Conservation (phyloP, 257 asterid genomes). For the Plantago ovata region DNA sequence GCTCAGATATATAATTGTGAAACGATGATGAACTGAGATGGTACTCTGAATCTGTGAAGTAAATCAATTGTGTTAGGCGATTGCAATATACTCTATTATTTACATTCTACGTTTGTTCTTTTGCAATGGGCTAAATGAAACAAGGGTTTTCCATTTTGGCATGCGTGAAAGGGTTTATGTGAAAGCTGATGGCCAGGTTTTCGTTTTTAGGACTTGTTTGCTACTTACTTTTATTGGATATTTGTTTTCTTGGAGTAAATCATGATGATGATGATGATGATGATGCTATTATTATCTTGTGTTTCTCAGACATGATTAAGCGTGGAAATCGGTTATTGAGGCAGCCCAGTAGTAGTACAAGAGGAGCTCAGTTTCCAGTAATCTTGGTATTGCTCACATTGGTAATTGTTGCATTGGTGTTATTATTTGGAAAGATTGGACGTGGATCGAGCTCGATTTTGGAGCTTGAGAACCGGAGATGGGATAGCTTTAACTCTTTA, state of each 20-base stretch:
- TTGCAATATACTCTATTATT: too few relatives aligned
- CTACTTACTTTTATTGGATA: not conserved
- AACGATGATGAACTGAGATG: not conserved
- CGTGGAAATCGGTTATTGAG: conserved; percentile 45
- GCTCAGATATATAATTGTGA: not conserved
- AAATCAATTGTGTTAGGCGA: too few relatives aligned
- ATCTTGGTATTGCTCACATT: conserved; percentile 38
- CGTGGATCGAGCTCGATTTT: conserved; percentile 28
- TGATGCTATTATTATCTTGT: not conserved
- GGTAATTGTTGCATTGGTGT: conserved; percentile 30
- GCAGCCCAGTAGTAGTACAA: conserved; percentile 35
- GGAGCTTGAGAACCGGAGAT: conserved; percentile 31
- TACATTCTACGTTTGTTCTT: too few relatives aligned
- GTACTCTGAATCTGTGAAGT: too few relatives aligned
- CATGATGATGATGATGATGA: not conserved
- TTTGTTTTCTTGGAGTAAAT: not conserved
- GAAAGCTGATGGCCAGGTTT: not conserved
- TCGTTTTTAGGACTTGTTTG: not conserved
- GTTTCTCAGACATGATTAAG: conserved; percentile 47
- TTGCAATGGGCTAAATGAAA: too few relatives aligned
- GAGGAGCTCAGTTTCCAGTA: conserved; percentile 32
- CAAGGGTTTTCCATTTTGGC: not conserved
- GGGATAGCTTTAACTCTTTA: conserved; percentile 52
- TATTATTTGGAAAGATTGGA: conserved; percentile 38
- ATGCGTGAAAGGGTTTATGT: not conserved